phyloP scores from a whole-genome alignment of 805 yeast genomes.

The Dipodascopsis uninucleata region DNA sequence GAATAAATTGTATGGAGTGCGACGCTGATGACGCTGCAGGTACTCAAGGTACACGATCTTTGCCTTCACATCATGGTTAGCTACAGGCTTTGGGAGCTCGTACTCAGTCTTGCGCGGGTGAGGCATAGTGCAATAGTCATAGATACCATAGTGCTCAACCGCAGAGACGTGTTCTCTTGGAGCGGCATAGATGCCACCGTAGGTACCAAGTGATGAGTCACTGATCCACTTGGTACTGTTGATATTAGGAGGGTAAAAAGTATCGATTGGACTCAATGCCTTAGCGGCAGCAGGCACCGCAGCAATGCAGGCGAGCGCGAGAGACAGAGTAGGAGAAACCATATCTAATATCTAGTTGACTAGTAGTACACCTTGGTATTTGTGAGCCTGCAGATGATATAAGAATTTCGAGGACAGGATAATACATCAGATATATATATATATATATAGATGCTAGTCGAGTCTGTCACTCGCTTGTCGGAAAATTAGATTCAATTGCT shows the following conservation, averaged over 20 bases:
- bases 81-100: slow-evolving; percentile 21
- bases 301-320: not conserved
- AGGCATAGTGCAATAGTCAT: slow-evolving; percentile 48
- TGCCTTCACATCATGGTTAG: slow-evolving; percentile 18
- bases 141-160: slow-evolving; percentile 37
- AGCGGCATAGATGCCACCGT: slow-evolving; percentile 33
- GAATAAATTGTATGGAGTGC: slow-evolving; percentile 43
- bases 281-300: not conserved
- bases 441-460: too few relatives aligned
- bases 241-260: slow-evolving; percentile 15
- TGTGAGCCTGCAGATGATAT: too few relatives aligned
- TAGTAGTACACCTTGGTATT: too few relatives aligned
- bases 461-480: too few relatives aligned
- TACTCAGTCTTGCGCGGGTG: slow-evolving; percentile 39
- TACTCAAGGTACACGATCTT: slow-evolving; percentile 40
- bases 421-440: too few relatives aligned
- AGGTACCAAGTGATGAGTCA: slow-evolving; percentile 29
- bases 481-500: too few relatives aligned
- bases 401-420: too few relatives aligned
- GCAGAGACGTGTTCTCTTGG: slow-evolving; percentile 18
- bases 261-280: slow-evolving; percentile 6
- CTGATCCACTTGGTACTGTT: slow-evolving; percentile 7
- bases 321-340: too few relatives aligned
- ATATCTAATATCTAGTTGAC: too few relatives aligned
- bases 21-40: slow-evolving; percentile 45